phyloP scores from a whole-genome alignment of 2,329 filamentous ascomycete species.

The Ophiocordyceps camponoti-rufipedis region DNA sequence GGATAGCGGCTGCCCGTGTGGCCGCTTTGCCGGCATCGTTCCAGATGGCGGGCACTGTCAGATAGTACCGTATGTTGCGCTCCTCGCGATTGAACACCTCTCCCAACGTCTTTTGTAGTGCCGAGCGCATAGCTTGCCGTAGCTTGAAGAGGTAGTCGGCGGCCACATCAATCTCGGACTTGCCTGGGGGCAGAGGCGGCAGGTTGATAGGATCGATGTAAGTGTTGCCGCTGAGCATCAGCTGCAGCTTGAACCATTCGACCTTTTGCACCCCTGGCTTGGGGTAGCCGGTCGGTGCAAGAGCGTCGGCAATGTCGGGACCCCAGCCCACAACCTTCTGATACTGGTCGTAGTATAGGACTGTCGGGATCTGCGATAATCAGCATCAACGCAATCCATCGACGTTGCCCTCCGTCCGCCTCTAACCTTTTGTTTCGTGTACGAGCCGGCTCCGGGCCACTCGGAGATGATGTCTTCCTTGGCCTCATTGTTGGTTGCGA shows the following conservation, averaged over 20 bases:
- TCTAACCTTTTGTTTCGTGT: slow-evolving; percentile 90
- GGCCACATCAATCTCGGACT: slow-evolving; percentile 98
- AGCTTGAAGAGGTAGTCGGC: slow-evolving; percentile 98
- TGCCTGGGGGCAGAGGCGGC: slow-evolving; percentile 87
- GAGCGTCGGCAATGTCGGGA: slow-evolving; percentile 89
- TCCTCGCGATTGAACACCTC: slow-evolving; percentile 98
- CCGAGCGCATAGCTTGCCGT: slow-evolving; percentile 88
- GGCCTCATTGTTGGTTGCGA: slow-evolving; percentile 91
- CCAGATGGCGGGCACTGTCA: slow-evolving; percentile 98
- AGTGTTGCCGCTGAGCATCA: slow-evolving; percentile 97
- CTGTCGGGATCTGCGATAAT: slow-evolving; percentile 72
- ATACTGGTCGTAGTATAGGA: slow-evolving; percentile 99
- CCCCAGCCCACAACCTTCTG: slow-evolving; percentile 99
- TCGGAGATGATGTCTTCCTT: slow-evolving; percentile 98
- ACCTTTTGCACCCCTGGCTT: slow-evolving; percentile 97
- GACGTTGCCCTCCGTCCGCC: not conserved
- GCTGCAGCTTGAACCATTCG: slow-evolving; percentile 98
- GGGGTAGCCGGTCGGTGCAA: slow-evolving; percentile 91
- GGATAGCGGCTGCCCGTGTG: slow-evolving; percentile 85
- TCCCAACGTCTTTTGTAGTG: slow-evolving; percentile 87
- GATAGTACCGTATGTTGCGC: slow-evolving; percentile 91
- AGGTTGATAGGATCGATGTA: slow-evolving; percentile 99
- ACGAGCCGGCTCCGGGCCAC: slow-evolving; percentile 93
- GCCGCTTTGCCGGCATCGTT: slow-evolving; percentile 97
- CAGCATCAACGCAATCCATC: not conserved